Percentiles rank a stretch among this genome's conserved stretches.
Conservation (phyloP, 495 filamentous ascomycete genomes). For the Parachaetomium inaequale region DNA sequence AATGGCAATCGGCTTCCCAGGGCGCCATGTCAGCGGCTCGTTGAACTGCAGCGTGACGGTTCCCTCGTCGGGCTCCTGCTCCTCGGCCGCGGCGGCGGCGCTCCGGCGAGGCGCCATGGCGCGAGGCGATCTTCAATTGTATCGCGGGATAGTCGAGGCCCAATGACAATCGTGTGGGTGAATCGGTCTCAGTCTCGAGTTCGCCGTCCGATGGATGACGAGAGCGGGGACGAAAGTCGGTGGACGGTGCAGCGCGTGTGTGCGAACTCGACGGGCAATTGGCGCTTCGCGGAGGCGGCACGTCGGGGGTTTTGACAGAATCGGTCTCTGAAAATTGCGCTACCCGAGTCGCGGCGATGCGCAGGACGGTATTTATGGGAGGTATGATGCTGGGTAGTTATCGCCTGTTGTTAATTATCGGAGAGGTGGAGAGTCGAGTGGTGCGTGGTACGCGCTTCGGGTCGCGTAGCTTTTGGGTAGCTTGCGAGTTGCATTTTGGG, state of each 20-base stretch:
- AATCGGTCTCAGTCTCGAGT: constrained; percentile 3
- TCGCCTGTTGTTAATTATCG: constrained; percentile 7
- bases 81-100: constrained; percentile 30
- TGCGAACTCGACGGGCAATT: constrained; percentile 10
- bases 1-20: constrained; percentile 82
- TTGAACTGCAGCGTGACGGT: constrained; percentile 63
- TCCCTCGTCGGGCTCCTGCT: constrained; percentile 29
- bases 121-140: constrained; percentile 15
- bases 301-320: background rate
- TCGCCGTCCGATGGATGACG: background rate
- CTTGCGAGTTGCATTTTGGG: background rate
- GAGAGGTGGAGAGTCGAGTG: background rate
- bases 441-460: constrained; percentile 5
- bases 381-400: background rate
- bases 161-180: background rate
- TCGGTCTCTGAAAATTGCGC: background rate
- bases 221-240: background rate
- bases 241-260: constrained; percentile 8
- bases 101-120: constrained; percentile 39
- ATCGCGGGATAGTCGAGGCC: background rate
- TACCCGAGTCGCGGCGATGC: background rate
- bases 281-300: background rate
- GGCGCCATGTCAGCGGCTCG: constrained; percentile 85
- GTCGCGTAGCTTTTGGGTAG: constrained; percentile 14
- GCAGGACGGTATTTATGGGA: background rate